phyloP scores from a whole-genome alignment of 164 flowering plant species.

The Nymphaea colorata region DNA sequence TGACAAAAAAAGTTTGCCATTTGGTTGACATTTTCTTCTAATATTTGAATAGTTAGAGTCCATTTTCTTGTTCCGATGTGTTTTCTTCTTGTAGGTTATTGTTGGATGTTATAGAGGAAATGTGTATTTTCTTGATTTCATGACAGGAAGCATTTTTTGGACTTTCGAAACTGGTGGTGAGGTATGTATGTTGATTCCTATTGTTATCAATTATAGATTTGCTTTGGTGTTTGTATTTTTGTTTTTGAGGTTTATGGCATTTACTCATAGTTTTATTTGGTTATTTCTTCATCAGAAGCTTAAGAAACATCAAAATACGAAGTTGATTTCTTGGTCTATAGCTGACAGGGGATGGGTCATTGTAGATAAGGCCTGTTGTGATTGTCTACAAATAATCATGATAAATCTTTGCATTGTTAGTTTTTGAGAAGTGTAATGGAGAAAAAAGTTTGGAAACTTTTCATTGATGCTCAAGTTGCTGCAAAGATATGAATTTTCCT shows the following conservation, averaged over 20 bases:
- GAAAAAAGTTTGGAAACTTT: too few relatives aligned
- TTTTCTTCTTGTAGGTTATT: constrained; percentile 34
- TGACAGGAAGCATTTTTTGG: constrained; percentile 61
- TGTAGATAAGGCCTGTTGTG: too few relatives aligned
- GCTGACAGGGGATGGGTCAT: too few relatives aligned
- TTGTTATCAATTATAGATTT: not conserved
- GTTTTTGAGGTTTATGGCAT: not conserved
- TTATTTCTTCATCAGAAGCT: too few relatives aligned
- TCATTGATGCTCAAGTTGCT: too few relatives aligned
- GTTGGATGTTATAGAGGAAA: constrained; percentile 91
- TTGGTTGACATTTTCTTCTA: not conserved
- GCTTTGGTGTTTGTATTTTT: not conserved
- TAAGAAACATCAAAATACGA: too few relatives aligned
- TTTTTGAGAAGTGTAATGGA: too few relatives aligned
- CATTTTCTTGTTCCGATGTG: constrained; percentile 1
- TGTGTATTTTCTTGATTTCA: constrained; percentile 67
- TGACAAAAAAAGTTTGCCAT: not conserved
- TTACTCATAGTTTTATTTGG: too few relatives aligned
- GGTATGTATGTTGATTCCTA: constrained; percentile 27
- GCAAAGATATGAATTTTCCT: too few relatives aligned
- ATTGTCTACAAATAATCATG: too few relatives aligned
- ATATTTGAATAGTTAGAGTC: not conserved
- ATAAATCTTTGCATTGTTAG: too few relatives aligned
- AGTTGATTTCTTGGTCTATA: too few relatives aligned
- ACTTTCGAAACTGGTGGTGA: constrained; percentile 68